These are phyloP conservation scores for Chlorella sp. DNA, from an alignment of 139 green algal genomes.

Conservation along the genomic window DNA sequence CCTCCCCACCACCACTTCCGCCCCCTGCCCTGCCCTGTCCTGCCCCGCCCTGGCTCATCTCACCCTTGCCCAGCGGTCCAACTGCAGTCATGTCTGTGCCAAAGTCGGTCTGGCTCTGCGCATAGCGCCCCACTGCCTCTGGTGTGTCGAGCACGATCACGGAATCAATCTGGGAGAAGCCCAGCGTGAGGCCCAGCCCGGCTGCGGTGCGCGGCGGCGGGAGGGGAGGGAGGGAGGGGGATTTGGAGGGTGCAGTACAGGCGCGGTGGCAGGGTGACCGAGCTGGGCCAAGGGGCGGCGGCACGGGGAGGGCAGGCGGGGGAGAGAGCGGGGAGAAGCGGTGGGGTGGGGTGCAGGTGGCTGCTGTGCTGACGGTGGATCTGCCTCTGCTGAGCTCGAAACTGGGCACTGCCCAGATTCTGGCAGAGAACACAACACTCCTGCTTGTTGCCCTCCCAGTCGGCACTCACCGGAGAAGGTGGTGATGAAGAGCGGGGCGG, in stretches of 20 bases:
- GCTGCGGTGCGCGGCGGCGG: background rate
- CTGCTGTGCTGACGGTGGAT: no score
- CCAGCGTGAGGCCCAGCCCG: background rate
- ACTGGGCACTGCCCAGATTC: no score
- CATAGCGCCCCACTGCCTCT: conserved; percentile 5
- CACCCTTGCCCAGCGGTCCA: background rate
- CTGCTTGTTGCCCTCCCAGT: no score
- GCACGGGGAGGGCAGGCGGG: no score
- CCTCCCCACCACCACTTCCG: no score
- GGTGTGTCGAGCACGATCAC: conserved; percentile 16
- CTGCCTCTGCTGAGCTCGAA: no score
- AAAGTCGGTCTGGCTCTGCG: background rate
- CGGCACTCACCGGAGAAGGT: background rate
- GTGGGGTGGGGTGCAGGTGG: no score
- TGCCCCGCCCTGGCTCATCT: background rate
- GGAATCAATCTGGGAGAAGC: background rate
- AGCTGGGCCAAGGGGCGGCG: no score
- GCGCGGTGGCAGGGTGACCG: no score
- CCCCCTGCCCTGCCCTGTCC: no score
- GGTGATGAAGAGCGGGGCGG: background rate
- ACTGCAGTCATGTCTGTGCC: background rate
- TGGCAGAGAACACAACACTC: background rate
- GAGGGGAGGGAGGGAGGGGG: background rate
- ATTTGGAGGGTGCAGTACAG: no score
- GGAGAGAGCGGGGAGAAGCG: no score